Conservation (phyloP, 164 flowering plant species). For the Annona cherimola region DNA sequence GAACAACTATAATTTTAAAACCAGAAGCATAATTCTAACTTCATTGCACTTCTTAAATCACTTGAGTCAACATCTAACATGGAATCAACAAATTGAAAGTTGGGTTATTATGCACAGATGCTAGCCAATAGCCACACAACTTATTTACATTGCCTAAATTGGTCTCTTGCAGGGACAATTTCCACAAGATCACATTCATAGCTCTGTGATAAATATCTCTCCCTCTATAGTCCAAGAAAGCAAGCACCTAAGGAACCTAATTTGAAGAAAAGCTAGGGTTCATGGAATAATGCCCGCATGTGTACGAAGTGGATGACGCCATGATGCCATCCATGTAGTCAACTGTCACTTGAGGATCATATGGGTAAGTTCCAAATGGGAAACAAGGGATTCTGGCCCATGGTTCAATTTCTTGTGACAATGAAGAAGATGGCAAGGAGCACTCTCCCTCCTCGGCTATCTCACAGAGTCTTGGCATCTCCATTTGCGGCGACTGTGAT, state of each 20-base stretch:
- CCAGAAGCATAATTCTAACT: no score
- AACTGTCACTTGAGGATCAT: constrained; percentile 10
- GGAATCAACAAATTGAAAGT: no score
- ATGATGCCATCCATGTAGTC: constrained; percentile 32
- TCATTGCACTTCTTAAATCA: no score
- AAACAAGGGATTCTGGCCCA: constrained; percentile 10
- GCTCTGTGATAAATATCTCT: background rate
- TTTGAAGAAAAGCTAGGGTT: constrained; percentile 31
- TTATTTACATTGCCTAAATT: background rate
- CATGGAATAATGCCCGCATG: constrained; percentile 20
- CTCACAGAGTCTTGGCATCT: constrained; percentile 27
- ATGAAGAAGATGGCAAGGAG: constrained; percentile 14
- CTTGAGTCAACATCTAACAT: no score
- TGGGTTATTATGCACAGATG: no score
- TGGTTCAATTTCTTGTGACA: constrained; percentile 19
- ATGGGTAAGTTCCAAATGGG: constrained; percentile 14
- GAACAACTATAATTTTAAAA: no score
- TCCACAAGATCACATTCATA: background rate
- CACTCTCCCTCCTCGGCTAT: constrained; percentile 17
- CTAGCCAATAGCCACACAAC: background rate
- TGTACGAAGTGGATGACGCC: constrained; percentile 26
- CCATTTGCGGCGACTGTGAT: constrained; percentile 9
- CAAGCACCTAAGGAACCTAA: constrained; percentile 16
- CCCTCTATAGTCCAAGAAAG: background rate
- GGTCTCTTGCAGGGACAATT: background rate